phyloP scores from a whole-genome alignment of 2,329 filamentous ascomycete species.

The Botryotinia globosa region DNA sequence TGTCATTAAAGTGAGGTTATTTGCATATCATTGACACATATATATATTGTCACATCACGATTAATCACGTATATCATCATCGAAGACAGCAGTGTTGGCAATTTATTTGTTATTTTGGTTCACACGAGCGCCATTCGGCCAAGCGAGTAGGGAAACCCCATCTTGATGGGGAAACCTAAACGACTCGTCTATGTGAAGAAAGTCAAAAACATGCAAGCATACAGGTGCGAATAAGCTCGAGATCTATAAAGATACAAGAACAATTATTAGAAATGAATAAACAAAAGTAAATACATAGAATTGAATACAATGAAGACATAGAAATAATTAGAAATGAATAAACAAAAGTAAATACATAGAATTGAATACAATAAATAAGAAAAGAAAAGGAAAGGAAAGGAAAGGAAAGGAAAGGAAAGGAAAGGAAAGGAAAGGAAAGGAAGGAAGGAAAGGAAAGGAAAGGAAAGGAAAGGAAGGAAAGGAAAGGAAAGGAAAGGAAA shows the following conservation, averaged over 20 bases:
- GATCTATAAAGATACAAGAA: background rate
- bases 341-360: no score
- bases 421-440: no score
- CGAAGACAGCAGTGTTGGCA: background rate
- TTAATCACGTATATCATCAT: background rate
- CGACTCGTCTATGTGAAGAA: background rate
- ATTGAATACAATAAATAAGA: no score
- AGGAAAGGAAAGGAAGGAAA: no score
- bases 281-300: background rate
- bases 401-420: no score
- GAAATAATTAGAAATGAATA: no score
- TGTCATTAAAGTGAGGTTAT: background rate
- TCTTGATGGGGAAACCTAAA: conserved; percentile 4
- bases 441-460: no score
- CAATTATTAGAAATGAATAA: background rate
- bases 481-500: no score
- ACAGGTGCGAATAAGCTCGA: background rate
- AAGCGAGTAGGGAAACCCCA: background rate
- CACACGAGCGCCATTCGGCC: conserved; percentile 1
- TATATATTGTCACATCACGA: background rate
- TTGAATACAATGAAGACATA: background rate
- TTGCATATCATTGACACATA: no score
- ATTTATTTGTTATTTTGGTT: background rate
- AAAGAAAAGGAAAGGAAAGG: no score
- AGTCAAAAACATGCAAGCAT: background rate